A percentile compares a stretch with the other conserved stretches of the same genome.
Evolutionary conservation across 1,284 basidiomycete genomes (phyloP).

Genomic region (Trichosporon asahii): DNA sequence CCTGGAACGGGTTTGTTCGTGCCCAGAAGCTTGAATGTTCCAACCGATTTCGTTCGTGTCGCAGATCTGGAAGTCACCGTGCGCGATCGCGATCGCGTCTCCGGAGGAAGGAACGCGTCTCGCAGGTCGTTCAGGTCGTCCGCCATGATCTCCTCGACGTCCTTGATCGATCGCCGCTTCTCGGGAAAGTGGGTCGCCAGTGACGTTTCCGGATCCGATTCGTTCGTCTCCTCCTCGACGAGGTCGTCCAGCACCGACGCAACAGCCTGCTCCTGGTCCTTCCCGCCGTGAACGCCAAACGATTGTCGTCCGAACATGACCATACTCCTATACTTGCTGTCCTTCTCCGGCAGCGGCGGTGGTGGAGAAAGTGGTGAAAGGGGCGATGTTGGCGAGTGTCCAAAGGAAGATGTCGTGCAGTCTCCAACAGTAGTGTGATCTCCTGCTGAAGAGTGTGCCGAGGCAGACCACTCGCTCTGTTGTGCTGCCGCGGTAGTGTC

Average conservation of each 20-base stretch:
- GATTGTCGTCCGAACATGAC: neutral
- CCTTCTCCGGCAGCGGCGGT: neutral
- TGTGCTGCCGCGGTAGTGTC: neutral
- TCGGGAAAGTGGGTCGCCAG: constrained; percentile 1
- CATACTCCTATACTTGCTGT: neutral
- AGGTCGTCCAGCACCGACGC: neutral
- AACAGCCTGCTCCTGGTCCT: neutral
- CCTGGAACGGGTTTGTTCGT: constrained; percentile 2
- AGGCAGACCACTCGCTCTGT: neutral
- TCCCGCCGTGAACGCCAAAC: neutral
- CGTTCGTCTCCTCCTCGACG: neutral
- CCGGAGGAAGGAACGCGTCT: neutral
- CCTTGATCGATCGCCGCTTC: neutral
- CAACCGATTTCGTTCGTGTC: neutral
- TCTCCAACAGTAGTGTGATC: neutral
- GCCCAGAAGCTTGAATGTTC: neutral
- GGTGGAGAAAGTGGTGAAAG: neutral
- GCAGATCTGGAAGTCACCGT: neutral
- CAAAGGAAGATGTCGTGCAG: neutral
- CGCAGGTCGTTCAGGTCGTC: constrained; percentile 3
- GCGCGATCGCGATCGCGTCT: neutral
- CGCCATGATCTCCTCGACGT: constrained; percentile 3
- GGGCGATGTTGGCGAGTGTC: neutral
- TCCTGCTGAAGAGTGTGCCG: neutral
- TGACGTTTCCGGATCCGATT: neutral